Evolutionary conservation across 2,329 filamentous ascomycete genomes (phyloP).

Genomic region (Fusarium pseudocircinatum): DNA sequence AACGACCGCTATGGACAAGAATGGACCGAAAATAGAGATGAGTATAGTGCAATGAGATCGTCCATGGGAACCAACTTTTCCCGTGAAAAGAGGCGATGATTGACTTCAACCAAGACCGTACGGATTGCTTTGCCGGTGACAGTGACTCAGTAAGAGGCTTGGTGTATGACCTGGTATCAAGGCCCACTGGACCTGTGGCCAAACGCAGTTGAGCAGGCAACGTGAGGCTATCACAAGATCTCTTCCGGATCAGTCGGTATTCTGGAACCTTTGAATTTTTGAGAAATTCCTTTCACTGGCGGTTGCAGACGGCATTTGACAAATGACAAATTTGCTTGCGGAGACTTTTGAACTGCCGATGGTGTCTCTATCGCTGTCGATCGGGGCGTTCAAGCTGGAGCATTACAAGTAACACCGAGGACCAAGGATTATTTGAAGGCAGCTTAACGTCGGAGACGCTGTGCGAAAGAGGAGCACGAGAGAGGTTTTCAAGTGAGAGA

Average conservation of each 20-base stretch:
- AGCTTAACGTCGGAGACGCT: constrained; percentile 30
- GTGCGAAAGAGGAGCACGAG: constrained; percentile 13
- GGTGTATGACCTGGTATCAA: background rate
- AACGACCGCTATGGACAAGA: background rate
- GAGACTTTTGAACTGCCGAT: constrained; percentile 15
- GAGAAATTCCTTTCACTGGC: background rate
- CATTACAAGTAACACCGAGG: constrained; percentile 24
- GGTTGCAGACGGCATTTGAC: background rate
- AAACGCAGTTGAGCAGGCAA: constrained; percentile 17
- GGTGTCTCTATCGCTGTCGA: background rate
- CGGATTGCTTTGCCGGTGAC: background rate
- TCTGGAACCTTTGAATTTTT: background rate
- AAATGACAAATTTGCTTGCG: constrained; percentile 1
- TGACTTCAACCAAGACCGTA: constrained; percentile 14
- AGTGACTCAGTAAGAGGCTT: background rate
- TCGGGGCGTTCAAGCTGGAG: constrained; percentile 11
- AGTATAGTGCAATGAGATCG: background rate
- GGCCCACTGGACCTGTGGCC: constrained; percentile 4
- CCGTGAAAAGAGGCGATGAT: background rate
- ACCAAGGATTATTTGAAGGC: constrained; percentile 9
- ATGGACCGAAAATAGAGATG: background rate
- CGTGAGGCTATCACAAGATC: constrained; percentile 22
- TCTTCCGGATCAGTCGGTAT: background rate
- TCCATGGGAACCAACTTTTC: background rate
- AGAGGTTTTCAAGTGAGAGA: constrained; percentile 10